phyloP scores from a whole-genome alignment of 805 yeast species.

The Starmerella floris region DNA sequence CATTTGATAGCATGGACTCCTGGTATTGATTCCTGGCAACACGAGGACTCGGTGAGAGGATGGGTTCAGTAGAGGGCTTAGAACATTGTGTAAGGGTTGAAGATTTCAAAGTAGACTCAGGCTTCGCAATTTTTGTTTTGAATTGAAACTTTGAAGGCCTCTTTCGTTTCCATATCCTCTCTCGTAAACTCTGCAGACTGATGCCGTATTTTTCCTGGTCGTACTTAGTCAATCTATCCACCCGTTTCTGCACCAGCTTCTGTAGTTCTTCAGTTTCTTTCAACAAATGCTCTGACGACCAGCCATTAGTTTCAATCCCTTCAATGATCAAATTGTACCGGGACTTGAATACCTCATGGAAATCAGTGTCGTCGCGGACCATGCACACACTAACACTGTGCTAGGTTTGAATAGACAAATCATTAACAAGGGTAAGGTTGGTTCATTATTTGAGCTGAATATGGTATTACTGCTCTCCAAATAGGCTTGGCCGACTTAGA shows the following conservation, averaged over 20 bases:
- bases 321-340: background rate
- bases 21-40: background rate
- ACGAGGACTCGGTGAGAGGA: background rate
- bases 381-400: no score
- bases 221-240: background rate
- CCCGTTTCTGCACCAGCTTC: background rate
- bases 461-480: no score
- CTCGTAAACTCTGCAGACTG: conserved; percentile 1
- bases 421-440: no score
- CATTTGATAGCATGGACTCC: conserved; percentile 2
- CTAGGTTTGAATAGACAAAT: no score
- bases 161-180: conserved; percentile 3
- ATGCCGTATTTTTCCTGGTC: conserved; percentile 9
- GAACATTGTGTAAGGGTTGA: background rate
- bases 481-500: no score
- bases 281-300: background rate
- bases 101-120: background rate
- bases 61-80: background rate
- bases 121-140: conserved; percentile 1
- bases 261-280: conserved; percentile 1
- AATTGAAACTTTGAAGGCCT: conserved; percentile 10
- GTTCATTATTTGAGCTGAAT: no score
- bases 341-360: background rate
- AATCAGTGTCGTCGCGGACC: no score
- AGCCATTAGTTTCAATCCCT: background rate